Evolutionary conservation across 106 monocot species (phyloP), one percentile per base, ranked within the genome.

Genomic region (Acanthochlamys bracteata): DNA sequence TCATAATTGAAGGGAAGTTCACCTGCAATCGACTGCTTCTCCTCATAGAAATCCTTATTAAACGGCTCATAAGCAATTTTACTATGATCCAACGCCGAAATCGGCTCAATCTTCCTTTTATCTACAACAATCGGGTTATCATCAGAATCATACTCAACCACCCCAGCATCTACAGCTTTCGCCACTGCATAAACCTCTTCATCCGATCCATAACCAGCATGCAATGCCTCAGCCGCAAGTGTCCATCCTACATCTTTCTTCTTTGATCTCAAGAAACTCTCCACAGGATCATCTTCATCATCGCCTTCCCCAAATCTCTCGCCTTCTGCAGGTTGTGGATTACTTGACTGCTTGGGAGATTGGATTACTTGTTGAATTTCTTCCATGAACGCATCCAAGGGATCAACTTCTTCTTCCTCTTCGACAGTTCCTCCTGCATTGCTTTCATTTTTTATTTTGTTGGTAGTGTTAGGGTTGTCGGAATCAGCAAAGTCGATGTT

Each of bases 161-260:
- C 61, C 73, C 96, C 96, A 1, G 96, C 96, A 73, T 96, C 96
- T 40, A 96, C 88, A 7, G 96, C 96, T 80, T 96, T 91, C 10
- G 96, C 96, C 15, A 88, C 96, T 1, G 91, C 96, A 45, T 96
- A 96, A 21, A 96, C 96, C 82, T 96, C 96, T 76, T 96, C 91
- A 53, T 96, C 96, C 15, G 96, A 96, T 53, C 78, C 65, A 43
- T 91, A 96, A 33, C 96, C 96, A 7, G 96, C 96, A 57, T 73
- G 66, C 20, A 96, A 68, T 22, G 74, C 96, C 4, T 96, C 96
- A 23, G 96, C 80, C 13, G 96, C 96, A 63, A 96, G 67, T 15
- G 96, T 54, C 15, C 91, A 72, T 33, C 82, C 96, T 13, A 74
- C n/a, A 59, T 96, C 96, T 83, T 88, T 91, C 85, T 96, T 96